Conservation (phyloP, 2,329 filamentous ascomycete species). For the Alternaria atra region DNA sequence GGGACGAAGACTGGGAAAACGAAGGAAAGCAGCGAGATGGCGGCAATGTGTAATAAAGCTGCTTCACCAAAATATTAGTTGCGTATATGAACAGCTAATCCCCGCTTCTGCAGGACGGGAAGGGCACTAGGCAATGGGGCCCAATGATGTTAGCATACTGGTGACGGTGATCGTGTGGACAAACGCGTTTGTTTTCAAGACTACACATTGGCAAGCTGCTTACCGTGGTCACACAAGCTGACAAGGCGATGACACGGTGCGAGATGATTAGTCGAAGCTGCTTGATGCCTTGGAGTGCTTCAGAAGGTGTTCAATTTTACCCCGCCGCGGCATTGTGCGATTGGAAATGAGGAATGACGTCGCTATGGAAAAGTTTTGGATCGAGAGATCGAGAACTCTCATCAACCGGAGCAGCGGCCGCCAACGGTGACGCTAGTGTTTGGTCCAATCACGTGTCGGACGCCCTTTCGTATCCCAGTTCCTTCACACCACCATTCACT, state of each 20-base stretch:
- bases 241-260: conserved; percentile 6
- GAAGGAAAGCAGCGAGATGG: conserved; percentile 16
- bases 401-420: conserved; percentile 15
- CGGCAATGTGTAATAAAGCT: conserved; percentile 20
- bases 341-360: conserved; percentile 15
- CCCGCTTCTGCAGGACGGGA: conserved; percentile 29
- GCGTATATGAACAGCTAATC: conserved; percentile 19
- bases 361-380: conserved; percentile 14
- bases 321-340: conserved; percentile 12
- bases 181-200: conserved; percentile 19
- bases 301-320: neutral
- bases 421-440: conserved; percentile 19
- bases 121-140: conserved; percentile 20
- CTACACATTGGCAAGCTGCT: conserved; percentile 20
- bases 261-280: neutral
- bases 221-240: conserved; percentile 17
- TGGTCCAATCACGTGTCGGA: conserved; percentile 23
- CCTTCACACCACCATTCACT: conserved; percentile 24
- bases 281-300: neutral
- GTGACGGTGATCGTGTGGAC: conserved; percentile 33
- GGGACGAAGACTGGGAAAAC: conserved; percentile 9
- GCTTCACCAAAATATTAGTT: conserved; percentile 16
- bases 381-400: conserved; percentile 30
- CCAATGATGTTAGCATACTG: conserved; percentile 29
- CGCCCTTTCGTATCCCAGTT: conserved; percentile 9